Conservation (phyloP, 352 stramenopile genomes). For the Phytopythium cucurbitacearum region DNA sequence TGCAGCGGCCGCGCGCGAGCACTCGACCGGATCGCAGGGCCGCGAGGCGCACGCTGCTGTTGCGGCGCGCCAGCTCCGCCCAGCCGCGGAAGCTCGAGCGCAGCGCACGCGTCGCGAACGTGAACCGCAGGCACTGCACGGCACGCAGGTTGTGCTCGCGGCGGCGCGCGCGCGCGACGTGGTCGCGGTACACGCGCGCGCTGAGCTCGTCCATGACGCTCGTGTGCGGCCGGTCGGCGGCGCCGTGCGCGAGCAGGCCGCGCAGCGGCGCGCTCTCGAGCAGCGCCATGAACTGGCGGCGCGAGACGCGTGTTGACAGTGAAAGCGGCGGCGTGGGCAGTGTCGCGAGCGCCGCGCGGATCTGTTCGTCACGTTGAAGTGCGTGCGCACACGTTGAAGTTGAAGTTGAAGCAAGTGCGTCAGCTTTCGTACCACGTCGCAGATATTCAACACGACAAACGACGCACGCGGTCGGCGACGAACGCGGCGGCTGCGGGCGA, state of each 20-base stretch:
- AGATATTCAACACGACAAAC: neutral
- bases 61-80: slow-evolving; percentile 27
- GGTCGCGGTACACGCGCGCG: slow-evolving; percentile 42
- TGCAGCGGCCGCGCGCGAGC: neutral
- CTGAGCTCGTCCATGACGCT: slow-evolving; percentile 52
- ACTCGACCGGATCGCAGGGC: no score
- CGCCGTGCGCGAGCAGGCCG: slow-evolving; percentile 28
- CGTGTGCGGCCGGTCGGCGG: slow-evolving; percentile 29
- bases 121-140: slow-evolving; percentile 47
- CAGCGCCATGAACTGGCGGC: slow-evolving; percentile 39
- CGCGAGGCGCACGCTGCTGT: neutral
- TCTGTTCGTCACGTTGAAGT: slow-evolving; percentile 12
- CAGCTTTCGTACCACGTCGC: neutral
- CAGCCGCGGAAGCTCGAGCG: slow-evolving; percentile 39
- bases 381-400: neutral
- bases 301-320: slow-evolving; percentile 33
- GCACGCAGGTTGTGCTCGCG: slow-evolving; percentile 42
- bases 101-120: slow-evolving; percentile 33
- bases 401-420: no score
- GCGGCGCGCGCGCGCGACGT: slow-evolving; percentile 40
- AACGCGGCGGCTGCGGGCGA: slow-evolving; percentile 44
- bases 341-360: slow-evolving; percentile 43
- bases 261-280: slow-evolving; percentile 37
- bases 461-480: slow-evolving; percentile 49
- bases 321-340: slow-evolving; percentile 8